A percentile compares a stretch with the other conserved stretches of the same genome.
These are phyloP conservation scores for Coriolopsis trogii DNA, from an alignment of 1,284 basidiomycete genomes.

Conservation along the genomic window DNA sequence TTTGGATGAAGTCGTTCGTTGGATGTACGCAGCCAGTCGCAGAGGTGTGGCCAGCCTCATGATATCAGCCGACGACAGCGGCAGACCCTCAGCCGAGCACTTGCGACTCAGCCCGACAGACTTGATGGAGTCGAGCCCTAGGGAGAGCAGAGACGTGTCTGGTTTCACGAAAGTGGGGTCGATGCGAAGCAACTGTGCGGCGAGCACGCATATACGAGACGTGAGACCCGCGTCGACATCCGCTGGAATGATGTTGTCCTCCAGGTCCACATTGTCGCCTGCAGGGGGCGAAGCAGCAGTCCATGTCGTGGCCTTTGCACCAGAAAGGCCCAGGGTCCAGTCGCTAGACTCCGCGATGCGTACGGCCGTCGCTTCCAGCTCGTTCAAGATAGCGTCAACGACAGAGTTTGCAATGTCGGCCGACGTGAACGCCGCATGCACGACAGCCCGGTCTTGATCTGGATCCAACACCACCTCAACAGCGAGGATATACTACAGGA, in stretches of 20 bases:
- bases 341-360: constrained; percentile 12
- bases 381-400: constrained; percentile 28
- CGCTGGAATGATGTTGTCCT: neutral
- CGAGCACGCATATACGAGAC: constrained; percentile 28
- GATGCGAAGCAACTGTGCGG: constrained; percentile 42
- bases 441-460: constrained; percentile 29
- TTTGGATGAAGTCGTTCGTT: constrained; percentile 7
- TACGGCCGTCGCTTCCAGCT: constrained; percentile 17
- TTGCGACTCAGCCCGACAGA: constrained; percentile 45
- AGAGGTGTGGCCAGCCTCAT: constrained; percentile 33
- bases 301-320: neutral
- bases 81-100: constrained; percentile 37
- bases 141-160: constrained; percentile 44
- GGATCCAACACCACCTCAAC: constrained; percentile 46
- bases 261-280: neutral
- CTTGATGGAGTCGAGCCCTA: constrained; percentile 53
- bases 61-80: constrained; percentile 39
- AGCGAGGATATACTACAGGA: constrained; percentile 45
- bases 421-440: constrained; percentile 39
- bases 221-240: constrained; percentile 22
- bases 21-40: constrained; percentile 18
- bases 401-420: constrained; percentile 25
- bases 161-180: constrained; percentile 30
- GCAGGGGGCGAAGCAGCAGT: neutral
- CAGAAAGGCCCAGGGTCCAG: neutral